Evolutionary conservation across 2,329 filamentous ascomycete genomes (phyloP), one percentile per base, ranked within the genome.

Genomic region (Neofusicoccum laricinum): DNA sequence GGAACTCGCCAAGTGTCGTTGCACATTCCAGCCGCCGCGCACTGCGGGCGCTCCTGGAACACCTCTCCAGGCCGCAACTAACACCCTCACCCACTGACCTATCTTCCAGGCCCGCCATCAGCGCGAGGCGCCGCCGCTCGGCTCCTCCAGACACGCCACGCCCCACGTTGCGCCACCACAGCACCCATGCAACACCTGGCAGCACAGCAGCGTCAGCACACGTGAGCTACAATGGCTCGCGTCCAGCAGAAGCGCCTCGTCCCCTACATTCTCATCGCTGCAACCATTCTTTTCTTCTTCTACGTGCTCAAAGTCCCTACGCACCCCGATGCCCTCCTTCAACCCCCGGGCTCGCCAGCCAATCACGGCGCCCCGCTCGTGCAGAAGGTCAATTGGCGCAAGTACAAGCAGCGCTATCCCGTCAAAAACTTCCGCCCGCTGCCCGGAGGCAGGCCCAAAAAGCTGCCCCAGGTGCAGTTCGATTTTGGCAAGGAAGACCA

Each of bases 391-490:
- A 68, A 78, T 38, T 82, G 80, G 80, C 71, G 69, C 19, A 71
- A 75, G 32, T 70, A 81, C 2, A 72, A 75, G 1, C 69, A 78
- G n/a, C 73, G 76, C 41, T 76, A 81, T 67, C 78, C 77, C 10
- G 72, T 80, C 50, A 67, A 72, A 21, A 69, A 70, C 8, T 67
- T 77, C 45, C 74, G 70, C 7, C 69, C 72, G 12, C 66, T 82
- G 30, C 80, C 80, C 10, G 75, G 72, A 3, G 75, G 69, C 15
- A 69, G 72, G 25, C 77, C 78, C 1, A 69, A 68, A 14, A 68
- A 71, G 51, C 73, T 82, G 1, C 80, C 80, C 0, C 75, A 71
- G 61, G 76, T 82, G 36, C 81, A 83, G 64, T 73, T 75, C 66
- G 67, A 71, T 1, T 82, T 82, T 66, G n/a, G 36, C n/a, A 51